Base-by-base conservation (phyloP, 257 asterid genomes). In the Osmanthus fragrans region DNA sequence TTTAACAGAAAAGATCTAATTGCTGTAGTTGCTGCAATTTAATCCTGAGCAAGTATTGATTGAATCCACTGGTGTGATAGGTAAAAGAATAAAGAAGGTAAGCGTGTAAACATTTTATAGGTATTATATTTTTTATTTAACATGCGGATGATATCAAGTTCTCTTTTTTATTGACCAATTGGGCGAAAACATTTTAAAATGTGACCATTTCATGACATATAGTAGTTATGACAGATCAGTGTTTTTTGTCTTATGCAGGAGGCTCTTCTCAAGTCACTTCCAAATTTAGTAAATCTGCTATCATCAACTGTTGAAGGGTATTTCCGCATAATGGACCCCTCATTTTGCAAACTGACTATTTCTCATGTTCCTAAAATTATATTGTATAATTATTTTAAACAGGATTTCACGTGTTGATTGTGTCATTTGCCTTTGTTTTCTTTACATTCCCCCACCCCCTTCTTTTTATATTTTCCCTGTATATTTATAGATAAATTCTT, bases 61-160 rank as follows among this genome's bases (percentile, higher is more conserved):
- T 74, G 98, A 96, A 87, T 96, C 99, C 78, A 93, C 98, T 79
- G 99, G 99, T 29, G 98, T 96, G 79, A 96, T 96, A 77, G 99
- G 99, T 72, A 82, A 87, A 72, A 90, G 97, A 82, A 96, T 93
- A 74, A 93, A 96, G 91, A 96, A 96, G 99, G 99, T 93, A 67
- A 79, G 51, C 66, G 71, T 74, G 56, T 47, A 70, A 36, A 54
- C 23, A 32, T 80, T 56, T 70, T 42, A 40, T 58, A 27, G 70
- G 25, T 80, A 27, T 76, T 51, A 4, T 32, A 27, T 32, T 73
- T 76, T 23, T 69, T 73, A 84, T 47, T 32, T 27, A 32, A 32
- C 70, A 67, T 54, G 32, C 73, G 71, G 60, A 7, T 58, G 69
- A 34, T 32, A 73, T 63, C 76, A 10, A 40, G 11, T 36, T 40